Evolutionary conservation across 768 basidiomycete species (phyloP).

Genomic region (Hortiboletus campestris): DNA sequence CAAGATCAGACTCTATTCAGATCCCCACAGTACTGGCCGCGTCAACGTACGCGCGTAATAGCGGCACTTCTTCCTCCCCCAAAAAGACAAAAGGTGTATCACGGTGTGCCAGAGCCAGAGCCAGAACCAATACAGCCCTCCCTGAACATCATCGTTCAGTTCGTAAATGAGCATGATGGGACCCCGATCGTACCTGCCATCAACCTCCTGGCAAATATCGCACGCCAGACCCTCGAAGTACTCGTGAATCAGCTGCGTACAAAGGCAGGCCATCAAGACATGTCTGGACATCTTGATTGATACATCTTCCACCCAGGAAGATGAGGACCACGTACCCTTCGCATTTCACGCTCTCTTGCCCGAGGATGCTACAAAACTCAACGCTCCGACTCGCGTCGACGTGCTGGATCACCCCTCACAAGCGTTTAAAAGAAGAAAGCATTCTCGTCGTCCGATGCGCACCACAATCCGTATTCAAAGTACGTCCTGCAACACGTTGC

Average conservation of each 20-base stretch:
- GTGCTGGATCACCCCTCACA: conserved; percentile 71
- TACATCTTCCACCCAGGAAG: conserved; percentile 24
- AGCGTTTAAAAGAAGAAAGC: conserved; percentile 79
- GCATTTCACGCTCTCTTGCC: conserved; percentile 83
- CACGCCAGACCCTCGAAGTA: conserved; percentile 78
- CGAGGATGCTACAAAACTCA: conserved; percentile 46
- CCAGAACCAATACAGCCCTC: conserved; percentile 46
- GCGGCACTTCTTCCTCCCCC: conserved; percentile 85
- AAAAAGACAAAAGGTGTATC: conserved; percentile 81
- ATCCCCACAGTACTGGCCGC: neutral
- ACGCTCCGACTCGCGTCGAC: conserved; percentile 74
- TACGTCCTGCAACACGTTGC: conserved; percentile 91
- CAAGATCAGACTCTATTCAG: neutral
- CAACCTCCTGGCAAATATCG: conserved; percentile 84
- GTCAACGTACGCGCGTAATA: conserved; percentile 43
- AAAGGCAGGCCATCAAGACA: conserved; percentile 47
- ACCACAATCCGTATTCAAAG: conserved; percentile 93
- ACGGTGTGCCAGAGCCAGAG: conserved; percentile 67
- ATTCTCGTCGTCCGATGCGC: conserved; percentile 86
- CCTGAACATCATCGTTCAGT: conserved; percentile 84
- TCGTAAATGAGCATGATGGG: conserved; percentile 87
- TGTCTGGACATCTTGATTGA: conserved; percentile 12
- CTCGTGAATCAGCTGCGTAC: conserved; percentile 86
- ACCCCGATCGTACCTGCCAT: conserved; percentile 80
- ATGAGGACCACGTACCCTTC: conserved; percentile 91